Evolutionary conservation across 331 rosid genomes (phyloP), one percentile per base, ranked within the genome.

Genomic region (Spiraea crenata): DNA sequence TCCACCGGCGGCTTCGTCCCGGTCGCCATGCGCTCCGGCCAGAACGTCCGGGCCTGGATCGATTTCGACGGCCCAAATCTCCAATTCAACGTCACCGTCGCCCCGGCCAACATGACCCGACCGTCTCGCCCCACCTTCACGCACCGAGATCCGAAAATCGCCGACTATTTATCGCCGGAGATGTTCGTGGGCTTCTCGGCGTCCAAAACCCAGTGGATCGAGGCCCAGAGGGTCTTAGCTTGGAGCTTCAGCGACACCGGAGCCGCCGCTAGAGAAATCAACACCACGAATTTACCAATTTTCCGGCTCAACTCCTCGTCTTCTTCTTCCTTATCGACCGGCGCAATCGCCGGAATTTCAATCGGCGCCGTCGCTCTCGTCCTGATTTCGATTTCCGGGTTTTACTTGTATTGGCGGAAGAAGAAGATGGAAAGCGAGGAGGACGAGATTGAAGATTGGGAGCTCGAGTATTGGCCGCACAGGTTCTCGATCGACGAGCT

Each of bases 101-200:
- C 96, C 1, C 99, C 99, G 4, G 7, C 77, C 15, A 85, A 81
- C 5, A 68, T 90, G 3, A 5, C 90, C 0, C 86, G 91, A 1
- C 99, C 99, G 0, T 20, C 78, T 0, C 72, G 0, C 9, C 97
- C 98, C 1, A 89, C 90, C 6, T 86, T 93, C 20, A 56, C 69
- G 38, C 87, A 68, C 42, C 73, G 10, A 17, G 35, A 86, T 41
- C 75, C 86, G 0, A 16, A 2, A 1, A 90, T 93, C 0, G 91
- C 83, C 3, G 73, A 89, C 20, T 93, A 87, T 39, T 54, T 93
- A 15, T 85, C 97, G 37, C 52, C 82, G 1, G 87, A 93, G 57
- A 89, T 93, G 99, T 93, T 65, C 15, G 83, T 93, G 0, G 99
- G 99, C 20, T 93, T 93, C 66, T 93, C 99, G 1, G 97, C 99